A percentile compares a stretch with the other conserved stretches of the same genome.
phyloP scores from a whole-genome alignment of 768 basidiomycete genomes.

The Boletus subparvulus region DNA sequence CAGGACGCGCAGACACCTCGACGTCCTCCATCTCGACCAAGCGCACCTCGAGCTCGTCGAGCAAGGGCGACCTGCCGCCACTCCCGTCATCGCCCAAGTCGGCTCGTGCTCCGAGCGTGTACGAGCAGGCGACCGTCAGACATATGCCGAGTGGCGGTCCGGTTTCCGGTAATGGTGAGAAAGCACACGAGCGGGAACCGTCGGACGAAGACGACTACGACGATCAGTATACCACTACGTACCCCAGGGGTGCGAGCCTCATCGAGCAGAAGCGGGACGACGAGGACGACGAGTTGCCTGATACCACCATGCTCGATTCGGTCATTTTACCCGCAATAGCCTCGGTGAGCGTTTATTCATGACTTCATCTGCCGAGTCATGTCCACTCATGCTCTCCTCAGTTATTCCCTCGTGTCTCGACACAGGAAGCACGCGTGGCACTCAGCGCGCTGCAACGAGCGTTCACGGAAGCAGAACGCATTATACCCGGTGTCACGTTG shows the following conservation, averaged over 20 bases:
- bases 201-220: constrained; percentile 70
- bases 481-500: constrained; percentile 92
- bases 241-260: constrained; percentile 45
- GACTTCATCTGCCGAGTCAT: not conserved
- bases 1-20: constrained; percentile 40
- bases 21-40: constrained; percentile 35
- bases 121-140: constrained; percentile 69
- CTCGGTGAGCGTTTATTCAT: constrained; percentile 58
- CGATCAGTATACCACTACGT: constrained; percentile 52
- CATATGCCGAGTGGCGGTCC: constrained; percentile 43
- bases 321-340: constrained; percentile 96
- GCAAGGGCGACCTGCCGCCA: constrained; percentile 63
- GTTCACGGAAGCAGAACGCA: constrained; percentile 91
- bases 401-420: constrained; percentile 90
- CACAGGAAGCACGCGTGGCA: constrained; percentile 87
- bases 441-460: constrained; percentile 86
- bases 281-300: constrained; percentile 61
- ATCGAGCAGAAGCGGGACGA: constrained; percentile 36
- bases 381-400: constrained; percentile 32
- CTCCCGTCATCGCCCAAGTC: constrained; percentile 46
- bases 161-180: constrained; percentile 24
- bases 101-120: constrained; percentile 35
- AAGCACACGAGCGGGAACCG: constrained; percentile 43
- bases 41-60: constrained; percentile 42
- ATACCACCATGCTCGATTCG: constrained; percentile 92